A percentile compares a stretch with the other conserved stretches of the same genome.
Conservation (phyloP, 2,329 filamentous ascomycete species). For the Sclerotinia subarctica region DNA sequence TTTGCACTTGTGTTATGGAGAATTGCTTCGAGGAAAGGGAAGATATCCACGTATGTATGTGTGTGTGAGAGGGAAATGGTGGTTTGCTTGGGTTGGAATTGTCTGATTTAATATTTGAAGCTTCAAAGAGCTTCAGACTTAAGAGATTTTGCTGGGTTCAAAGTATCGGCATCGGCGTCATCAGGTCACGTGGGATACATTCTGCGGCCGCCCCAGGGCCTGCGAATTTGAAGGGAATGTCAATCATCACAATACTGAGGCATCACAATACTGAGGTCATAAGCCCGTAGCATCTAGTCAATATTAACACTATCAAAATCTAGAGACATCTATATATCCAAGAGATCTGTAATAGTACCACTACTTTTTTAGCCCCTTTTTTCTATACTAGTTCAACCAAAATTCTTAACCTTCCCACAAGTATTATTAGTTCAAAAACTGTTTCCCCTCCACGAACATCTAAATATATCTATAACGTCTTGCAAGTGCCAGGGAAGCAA, state of each 20-base stretch:
- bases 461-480: slow-evolving; percentile 36
- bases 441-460: neutral
- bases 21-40: neutral
- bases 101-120: neutral
- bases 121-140: slow-evolving; percentile 6
- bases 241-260: neutral
- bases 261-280: neutral
- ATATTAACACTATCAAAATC: neutral
- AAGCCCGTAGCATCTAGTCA: neutral
- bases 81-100: neutral
- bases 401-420: neutral
- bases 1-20: neutral
- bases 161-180: slow-evolving; percentile 8
- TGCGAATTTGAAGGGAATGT: neutral
- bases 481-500: slow-evolving; percentile 32
- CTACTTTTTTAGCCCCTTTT: neutral
- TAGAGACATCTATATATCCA: slow-evolving; percentile 14
- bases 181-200: neutral
- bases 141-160: slow-evolving; percentile 5
- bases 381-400: neutral
- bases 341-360: slow-evolving; percentile 1
- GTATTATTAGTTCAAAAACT: neutral
- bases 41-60: neutral
- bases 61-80: neutral
- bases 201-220: no score